Conservation (phyloP, 2,329 filamentous ascomycete genomes). For the Chaetomiaceae sp. region DNA sequence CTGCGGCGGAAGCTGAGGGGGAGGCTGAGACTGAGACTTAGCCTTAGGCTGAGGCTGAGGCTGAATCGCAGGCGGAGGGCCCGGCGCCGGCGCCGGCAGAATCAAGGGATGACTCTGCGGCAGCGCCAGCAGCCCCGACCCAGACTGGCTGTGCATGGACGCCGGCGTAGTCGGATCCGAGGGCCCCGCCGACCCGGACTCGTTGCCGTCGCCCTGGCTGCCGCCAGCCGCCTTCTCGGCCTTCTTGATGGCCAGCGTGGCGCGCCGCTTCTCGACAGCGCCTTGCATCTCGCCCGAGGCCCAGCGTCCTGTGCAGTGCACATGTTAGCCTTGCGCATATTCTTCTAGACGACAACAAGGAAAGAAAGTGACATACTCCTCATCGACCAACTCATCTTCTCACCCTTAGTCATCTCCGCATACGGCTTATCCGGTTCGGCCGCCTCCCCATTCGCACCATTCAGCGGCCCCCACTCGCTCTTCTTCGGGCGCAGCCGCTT, state of each 20-base stretch:
- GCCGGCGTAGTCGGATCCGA: slow-evolving; percentile 19
- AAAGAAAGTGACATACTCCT: slow-evolving; percentile 42
- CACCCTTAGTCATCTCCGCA: slow-evolving; percentile 58
- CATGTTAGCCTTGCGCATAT: slow-evolving; percentile 19
- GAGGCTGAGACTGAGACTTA: too few relatives aligned
- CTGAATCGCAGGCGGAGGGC: neutral
- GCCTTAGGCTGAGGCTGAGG: neutral
- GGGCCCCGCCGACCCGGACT: slow-evolving; percentile 10
- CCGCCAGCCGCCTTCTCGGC: slow-evolving; percentile 20
- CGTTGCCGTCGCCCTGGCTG: neutral
- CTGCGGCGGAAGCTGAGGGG: too few relatives aligned
- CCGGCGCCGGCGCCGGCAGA: neutral
- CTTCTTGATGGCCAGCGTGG: slow-evolving; percentile 27
- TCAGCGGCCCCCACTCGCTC: neutral
- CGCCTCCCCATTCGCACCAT: slow-evolving; percentile 1
- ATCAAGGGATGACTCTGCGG: slow-evolving; percentile 6
- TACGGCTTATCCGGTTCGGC: slow-evolving; percentile 48
- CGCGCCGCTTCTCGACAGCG: slow-evolving; percentile 27
- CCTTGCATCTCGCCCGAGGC: slow-evolving; percentile 28
- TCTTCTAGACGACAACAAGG: neutral
- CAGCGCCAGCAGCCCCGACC: slow-evolving; percentile 12
- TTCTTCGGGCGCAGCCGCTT: slow-evolving; percentile 20
- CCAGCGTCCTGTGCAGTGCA: slow-evolving; percentile 24
- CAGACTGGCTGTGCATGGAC: slow-evolving; percentile 10
- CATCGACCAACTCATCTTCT: slow-evolving; percentile 64